These are phyloP conservation scores for Pterocarpus santalinus DNA, from an alignment of 306 rosid genomes.

Conservation along the genomic window DNA sequence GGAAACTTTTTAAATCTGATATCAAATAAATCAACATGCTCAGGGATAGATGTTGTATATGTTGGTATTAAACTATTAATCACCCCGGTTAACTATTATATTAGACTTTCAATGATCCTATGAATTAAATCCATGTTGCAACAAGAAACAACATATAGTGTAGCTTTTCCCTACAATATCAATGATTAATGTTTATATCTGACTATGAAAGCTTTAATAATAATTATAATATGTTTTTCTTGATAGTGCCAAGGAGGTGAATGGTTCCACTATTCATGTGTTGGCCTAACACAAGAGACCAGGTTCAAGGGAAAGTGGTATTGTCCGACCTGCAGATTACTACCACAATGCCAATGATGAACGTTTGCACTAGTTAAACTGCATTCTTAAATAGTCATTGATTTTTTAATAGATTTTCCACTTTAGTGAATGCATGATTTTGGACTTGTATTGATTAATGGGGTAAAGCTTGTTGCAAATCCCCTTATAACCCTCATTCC, in stretches of 20 bases:
- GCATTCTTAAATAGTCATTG: slow-evolving; percentile 34
- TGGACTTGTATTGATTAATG: slow-evolving; percentile 35
- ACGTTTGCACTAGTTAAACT: slow-evolving; percentile 36
- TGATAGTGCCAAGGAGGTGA: slow-evolving; percentile 98
- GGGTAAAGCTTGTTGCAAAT: slow-evolving; percentile 36
- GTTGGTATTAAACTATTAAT: too few relatives aligned
- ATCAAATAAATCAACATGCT: too few relatives aligned
- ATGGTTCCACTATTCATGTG: slow-evolving; percentile 98
- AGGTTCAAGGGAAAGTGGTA: slow-evolving; percentile 99
- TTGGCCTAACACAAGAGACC: slow-evolving; percentile 96
- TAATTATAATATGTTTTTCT: slow-evolving; percentile 19
- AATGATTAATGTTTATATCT: background rate
- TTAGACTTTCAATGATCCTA: too few relatives aligned
- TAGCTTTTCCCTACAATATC: slow-evolving; percentile 28
- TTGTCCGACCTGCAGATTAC: slow-evolving; percentile 87
- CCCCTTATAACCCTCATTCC: background rate
- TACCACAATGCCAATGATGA: slow-evolving; percentile 65
- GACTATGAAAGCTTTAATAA: slow-evolving; percentile 28
- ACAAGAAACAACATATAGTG: background rate
- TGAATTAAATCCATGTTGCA: background rate
- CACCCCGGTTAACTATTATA: too few relatives aligned
- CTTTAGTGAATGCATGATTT: slow-evolving; percentile 33
- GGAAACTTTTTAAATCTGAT: background rate
- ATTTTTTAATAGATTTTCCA: slow-evolving; percentile 45
- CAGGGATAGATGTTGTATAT: too few relatives aligned